These are phyloP conservation scores for Yarrowia sp. DNA, from an alignment of 805 yeast species.

Conservation along the genomic window DNA sequence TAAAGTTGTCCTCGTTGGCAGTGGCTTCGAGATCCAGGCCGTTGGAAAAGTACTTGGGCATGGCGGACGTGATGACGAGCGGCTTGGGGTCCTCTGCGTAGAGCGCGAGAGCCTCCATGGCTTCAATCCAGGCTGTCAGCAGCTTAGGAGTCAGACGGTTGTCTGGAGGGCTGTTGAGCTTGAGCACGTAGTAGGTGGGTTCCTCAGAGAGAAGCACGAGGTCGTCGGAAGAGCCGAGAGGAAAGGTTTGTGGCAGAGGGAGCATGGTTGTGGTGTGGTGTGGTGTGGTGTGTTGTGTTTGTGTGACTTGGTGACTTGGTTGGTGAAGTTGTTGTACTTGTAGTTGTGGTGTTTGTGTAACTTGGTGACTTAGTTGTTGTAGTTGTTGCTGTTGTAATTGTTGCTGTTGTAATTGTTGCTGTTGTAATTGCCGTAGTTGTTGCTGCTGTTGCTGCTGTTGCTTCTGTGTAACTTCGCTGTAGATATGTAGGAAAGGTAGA, in stretches of 20 bases:
- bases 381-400: no score
- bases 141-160: conserved; percentile 40
- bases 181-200: conserved; percentile 37
- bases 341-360: no score
- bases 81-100: conserved; percentile 35
- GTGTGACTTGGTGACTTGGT: not conserved
- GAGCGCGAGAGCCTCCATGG: conserved; percentile 37
- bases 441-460: no score
- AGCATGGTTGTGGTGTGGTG: not conserved
- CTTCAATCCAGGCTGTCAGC: conserved; percentile 38
- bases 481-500: no score
- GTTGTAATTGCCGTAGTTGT: no score
- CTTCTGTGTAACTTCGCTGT: no score
- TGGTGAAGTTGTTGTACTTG: no score
- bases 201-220: not conserved
- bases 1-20: conserved; percentile 38
- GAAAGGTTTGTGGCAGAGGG: not conserved
- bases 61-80: conserved; percentile 40
- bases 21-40: conserved; percentile 43
- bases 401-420: no score
- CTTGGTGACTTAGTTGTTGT: no score
- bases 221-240: not conserved
- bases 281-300: not conserved
- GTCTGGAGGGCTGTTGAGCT: conserved; percentile 39
- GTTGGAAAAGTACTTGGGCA: conserved; percentile 42